A percentile compares a stretch with the other conserved stretches of the same genome.
phyloP scores from a whole-genome alignment of 2,329 filamentous ascomycete species.

The Canariomyces notabilis region DNA sequence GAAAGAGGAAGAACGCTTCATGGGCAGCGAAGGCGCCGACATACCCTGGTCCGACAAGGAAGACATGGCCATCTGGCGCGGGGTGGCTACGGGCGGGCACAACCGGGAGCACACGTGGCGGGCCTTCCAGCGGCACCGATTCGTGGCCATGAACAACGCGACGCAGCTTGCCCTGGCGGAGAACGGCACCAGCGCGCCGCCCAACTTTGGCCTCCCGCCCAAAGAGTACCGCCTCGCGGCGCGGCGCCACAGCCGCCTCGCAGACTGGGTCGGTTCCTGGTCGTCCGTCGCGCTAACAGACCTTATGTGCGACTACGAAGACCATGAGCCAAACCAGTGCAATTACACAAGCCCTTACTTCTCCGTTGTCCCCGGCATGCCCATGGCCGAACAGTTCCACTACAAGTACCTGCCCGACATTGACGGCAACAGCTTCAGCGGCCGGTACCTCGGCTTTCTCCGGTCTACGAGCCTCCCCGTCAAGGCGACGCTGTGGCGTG shows the following conservation, averaged over 20 bases:
- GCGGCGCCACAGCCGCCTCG: slow-evolving; percentile 40
- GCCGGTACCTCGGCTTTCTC: slow-evolving; percentile 64
- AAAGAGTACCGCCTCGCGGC: slow-evolving; percentile 44
- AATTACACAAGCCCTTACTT: slow-evolving; percentile 47
- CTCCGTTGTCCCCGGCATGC: slow-evolving; percentile 34
- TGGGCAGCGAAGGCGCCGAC: slow-evolving; percentile 50
- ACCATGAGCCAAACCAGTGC: slow-evolving; percentile 38
- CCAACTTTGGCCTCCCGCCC: slow-evolving; percentile 52
- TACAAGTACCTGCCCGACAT: slow-evolving; percentile 71
- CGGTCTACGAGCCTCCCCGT: slow-evolving; percentile 65
- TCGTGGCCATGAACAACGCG: slow-evolving; percentile 67
- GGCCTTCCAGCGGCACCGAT: slow-evolving; percentile 69
- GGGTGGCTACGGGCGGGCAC: slow-evolving; percentile 60
- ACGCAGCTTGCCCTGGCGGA: slow-evolving; percentile 52
- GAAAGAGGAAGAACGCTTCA: slow-evolving; percentile 58
- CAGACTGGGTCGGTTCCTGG: slow-evolving; percentile 45
- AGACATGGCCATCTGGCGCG: slow-evolving; percentile 56
- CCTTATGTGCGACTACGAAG: slow-evolving; percentile 44
- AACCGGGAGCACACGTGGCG: slow-evolving; percentile 61
- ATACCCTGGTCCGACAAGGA: slow-evolving; percentile 54
- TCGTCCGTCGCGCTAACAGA: slow-evolving; percentile 50
- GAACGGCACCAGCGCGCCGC: slow-evolving; percentile 34
- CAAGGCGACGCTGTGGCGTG: slow-evolving; percentile 71
- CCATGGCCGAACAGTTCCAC: slow-evolving; percentile 49
- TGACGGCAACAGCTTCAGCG: slow-evolving; percentile 69